Percentiles rank a stretch among this genome's conserved stretches.
Conservation (phyloP, 768 basidiomycete species). For the Tylopilus balloui region DNA sequence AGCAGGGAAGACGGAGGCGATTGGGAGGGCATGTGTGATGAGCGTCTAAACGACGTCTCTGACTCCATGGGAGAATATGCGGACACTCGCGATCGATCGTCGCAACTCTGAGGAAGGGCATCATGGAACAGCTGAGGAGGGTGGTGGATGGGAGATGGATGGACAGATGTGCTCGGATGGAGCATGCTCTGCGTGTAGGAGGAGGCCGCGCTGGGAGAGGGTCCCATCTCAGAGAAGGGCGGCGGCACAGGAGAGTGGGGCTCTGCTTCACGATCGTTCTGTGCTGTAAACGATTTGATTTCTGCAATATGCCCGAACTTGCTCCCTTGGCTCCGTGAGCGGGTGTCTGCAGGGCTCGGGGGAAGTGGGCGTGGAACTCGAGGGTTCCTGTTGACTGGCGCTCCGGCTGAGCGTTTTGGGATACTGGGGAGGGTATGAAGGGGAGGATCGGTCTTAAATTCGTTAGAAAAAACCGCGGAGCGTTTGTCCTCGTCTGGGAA, state of each 20-base stretch:
- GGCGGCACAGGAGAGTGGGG: conserved; percentile 31
- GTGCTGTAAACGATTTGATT: not conserved
- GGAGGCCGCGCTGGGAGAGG: conserved; percentile 35
- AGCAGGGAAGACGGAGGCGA: not conserved
- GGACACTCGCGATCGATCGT: conserved; percentile 6
- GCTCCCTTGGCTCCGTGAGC: not conserved
- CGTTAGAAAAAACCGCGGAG: conserved; percentile 4
- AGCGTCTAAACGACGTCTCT: conserved; percentile 20
- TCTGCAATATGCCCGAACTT: conserved; percentile 3
- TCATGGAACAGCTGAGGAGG: conserved; percentile 20
- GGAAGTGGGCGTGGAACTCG: conserved; percentile 27
- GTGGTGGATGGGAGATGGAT: conserved; percentile 22
- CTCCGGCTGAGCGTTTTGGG: conserved; percentile 1
- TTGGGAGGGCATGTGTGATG: conserved; percentile 12
- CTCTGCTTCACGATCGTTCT: conserved; percentile 1
- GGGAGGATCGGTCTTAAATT: not conserved
- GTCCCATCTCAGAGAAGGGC: conserved; percentile 30
- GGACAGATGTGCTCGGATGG: conserved; percentile 20
- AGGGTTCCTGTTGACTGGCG: not conserved
- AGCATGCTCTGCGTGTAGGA: conserved; percentile 30
- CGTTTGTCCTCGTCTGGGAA: conserved; percentile 18
- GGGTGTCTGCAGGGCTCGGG: conserved; percentile 13
- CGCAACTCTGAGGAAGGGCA: conserved; percentile 12
- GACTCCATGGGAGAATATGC: conserved; percentile 4
- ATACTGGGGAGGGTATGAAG: not conserved